phyloP scores from a whole-genome alignment of 1,139 yeast species.

The Yamadazyma trypodendri region DNA sequence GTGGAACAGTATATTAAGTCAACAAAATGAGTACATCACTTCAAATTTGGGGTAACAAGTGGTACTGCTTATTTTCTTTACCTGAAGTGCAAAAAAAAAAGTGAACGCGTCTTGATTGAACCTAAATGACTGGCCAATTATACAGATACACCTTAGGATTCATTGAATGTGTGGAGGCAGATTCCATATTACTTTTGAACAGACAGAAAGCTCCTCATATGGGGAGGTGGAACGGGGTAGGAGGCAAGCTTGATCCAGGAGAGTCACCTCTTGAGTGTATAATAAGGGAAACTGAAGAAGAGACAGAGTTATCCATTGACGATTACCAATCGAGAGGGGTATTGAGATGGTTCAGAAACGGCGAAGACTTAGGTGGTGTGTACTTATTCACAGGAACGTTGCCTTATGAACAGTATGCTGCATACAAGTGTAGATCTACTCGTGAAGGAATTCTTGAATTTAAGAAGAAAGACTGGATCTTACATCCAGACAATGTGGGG shows the following conservation, averaged over 20 bases:
- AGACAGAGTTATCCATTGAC: constrained; percentile 38
- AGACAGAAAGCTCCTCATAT: constrained; percentile 49
- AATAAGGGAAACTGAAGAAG: constrained; percentile 44
- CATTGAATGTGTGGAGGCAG: constrained; percentile 32
- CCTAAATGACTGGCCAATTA: constrained; percentile 9
- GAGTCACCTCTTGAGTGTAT: constrained; percentile 43
- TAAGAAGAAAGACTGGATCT: constrained; percentile 41
- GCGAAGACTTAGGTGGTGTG: constrained; percentile 35
- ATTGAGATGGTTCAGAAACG: constrained; percentile 36
- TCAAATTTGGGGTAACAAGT: too few relatives aligned
- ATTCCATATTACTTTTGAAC: constrained; percentile 36
- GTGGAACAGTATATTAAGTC: too few relatives aligned
- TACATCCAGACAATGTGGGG: constrained; percentile 41
- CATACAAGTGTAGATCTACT: constrained; percentile 24
- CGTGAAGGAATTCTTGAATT: constrained; percentile 50
- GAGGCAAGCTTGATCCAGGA: constrained; percentile 41
- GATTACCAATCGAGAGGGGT: constrained; percentile 35
- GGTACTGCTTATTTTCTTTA: too few relatives aligned
- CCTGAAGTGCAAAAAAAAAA: too few relatives aligned
- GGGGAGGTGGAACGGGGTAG: constrained; percentile 55
- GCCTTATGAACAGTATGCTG: constrained; percentile 22
- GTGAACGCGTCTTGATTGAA: background rate
- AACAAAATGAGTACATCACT: too few relatives aligned
- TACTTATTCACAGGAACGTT: constrained; percentile 43
- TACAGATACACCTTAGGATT: constrained; percentile 41